Evolutionary conservation across 352 stramenopile genomes (phyloP), one percentile per base, ranked within the genome.

Genomic region (Pythium phragmitis): DNA sequence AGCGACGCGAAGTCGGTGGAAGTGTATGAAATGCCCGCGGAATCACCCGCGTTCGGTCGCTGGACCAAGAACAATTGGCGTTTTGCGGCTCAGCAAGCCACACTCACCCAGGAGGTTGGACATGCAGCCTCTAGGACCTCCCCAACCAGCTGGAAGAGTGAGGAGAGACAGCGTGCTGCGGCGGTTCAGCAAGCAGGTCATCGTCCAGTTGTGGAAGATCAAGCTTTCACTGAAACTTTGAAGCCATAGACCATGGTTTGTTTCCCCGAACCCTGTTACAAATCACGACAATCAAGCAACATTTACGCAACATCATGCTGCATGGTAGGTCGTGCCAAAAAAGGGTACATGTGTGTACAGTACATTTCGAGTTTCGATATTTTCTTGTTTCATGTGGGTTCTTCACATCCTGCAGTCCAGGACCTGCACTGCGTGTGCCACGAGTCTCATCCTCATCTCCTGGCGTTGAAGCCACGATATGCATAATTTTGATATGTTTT

Each of bases 141-240:
- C 9, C 4, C 21, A 19, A 33, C 49, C 49, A 56, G 49, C 30
- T 56, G 49, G 49, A 16, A 7, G 11, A 28, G 21, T 33, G 4
- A 41, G 30, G 49, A 56, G 49, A 56, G 49, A 56, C 49, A 56
- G 49, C 33, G 37, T 56, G 49, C 16, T 2, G 28, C 30, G 30
- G 11, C 28, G 49, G 33, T 55, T 55, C 48, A 42, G 48, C 14
- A 14, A 46, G 39, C 13, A 21, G 1, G 14, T 8, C 6, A 19
- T 46, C 39, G 39, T 46, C 39, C 14, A 19, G 39, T 46, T 46
- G 39, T 19, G 39, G 26, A 30, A 30, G 26, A 30, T 30, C 26
- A 30, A 30, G 26, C 26, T 30, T 5, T 5, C 26, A 5, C 26
- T 30, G 26, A 30, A 30, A 30, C 26, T 30, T 30, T 30, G 26